Base-by-base conservation (phyloP, 345 rosid genomes). In the Populus ilicifolia region DNA sequence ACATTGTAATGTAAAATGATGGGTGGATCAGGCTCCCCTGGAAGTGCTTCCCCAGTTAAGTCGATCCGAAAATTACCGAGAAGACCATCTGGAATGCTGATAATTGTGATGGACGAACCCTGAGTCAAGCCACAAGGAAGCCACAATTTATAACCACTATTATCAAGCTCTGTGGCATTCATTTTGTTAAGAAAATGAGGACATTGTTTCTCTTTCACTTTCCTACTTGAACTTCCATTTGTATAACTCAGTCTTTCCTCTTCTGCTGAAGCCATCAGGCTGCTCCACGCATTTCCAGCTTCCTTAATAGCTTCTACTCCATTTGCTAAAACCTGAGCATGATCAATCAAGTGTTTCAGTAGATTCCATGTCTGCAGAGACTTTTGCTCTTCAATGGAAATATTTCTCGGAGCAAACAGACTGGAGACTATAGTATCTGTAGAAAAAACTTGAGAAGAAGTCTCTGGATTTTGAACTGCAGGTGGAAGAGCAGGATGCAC, bases 21-120 rank as follows among this genome's bases (percentile, higher is more conserved):
- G 11, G 99, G 99, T 29, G 99, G 99, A 81, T 96, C 94, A 73
- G 98, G 99, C 89, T 96, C 99, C 87, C 98, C 99, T 13, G 98
- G 97, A 64, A 96, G 94, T 67, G 93, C 88, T 85, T 92, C 97
- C 81, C 99, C 99, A 1, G 95, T 87, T 78, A 96, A 80, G 83
- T 96, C 98, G 79, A 96, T 88, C 76, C 88, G 88, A 79, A 96
- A 91, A 80, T 89, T 89, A 33, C 99, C 98, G 71, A 90, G 90
- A 85, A 96, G 94, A 78, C 97, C 98, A 80, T 86, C 81, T 8
- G 97, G 98, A 76, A 89, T 89, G 83, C 98, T 97, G 67, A 94
- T 92, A 61, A 96, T 85, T 44, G 99, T 91, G 48, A 96, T 80
- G 73, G 99, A 89, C 72, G 99, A 96, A 73, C 99, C 97, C 81